Evolutionary conservation across 805 yeast genomes (phyloP), one percentile per base, ranked within the genome.

Genomic region (Brettanomyces anomalus): DNA sequence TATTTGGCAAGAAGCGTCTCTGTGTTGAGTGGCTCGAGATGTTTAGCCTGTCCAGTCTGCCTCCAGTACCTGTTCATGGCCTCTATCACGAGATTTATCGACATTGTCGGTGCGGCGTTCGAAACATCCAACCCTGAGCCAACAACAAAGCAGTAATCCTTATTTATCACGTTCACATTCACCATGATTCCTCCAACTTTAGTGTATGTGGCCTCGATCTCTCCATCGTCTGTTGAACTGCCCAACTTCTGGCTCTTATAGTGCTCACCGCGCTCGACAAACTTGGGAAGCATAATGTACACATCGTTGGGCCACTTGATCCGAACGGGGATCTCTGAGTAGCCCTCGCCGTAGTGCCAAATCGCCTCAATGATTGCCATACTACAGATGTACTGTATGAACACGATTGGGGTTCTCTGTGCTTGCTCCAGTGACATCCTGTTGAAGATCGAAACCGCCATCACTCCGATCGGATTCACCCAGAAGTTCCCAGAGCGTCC

Each of bases 301-400:
- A 93, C 65, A 60, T 93, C 99, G 58, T 93, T 93, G 2, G 99
- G 99, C 99, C 99, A 93, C 58, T 93, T 93, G 46, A 93, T 72
- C 40, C 77, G 72, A 14, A 90, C 69, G 0, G 96, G 97, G 51
- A 93, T 62, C 37, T 77, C 81, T 17, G 77, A 80, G 57, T 81
- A 86, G 0, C 56, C 56, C 2, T 46, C 50, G 6, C 62, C 67
- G 53, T 87, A 78, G 2, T 76, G 67, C 31, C 75, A 60, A 15
- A 90, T 71, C 21, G 95, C 85, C 56, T 84, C 86, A 8, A 89
- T 81, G 41, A 83, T 72, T 0, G 97, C 96, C 48, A 93, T 62
- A 43, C 93, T 79, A 6, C 85, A 77, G 13, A 93, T 60, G 56
- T 93, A 93, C 60, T 93, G 99, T 19, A 88, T 68, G 46, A 93